Conservation (phyloP, 305 asterid species). For the Solanum chacoense region DNA sequence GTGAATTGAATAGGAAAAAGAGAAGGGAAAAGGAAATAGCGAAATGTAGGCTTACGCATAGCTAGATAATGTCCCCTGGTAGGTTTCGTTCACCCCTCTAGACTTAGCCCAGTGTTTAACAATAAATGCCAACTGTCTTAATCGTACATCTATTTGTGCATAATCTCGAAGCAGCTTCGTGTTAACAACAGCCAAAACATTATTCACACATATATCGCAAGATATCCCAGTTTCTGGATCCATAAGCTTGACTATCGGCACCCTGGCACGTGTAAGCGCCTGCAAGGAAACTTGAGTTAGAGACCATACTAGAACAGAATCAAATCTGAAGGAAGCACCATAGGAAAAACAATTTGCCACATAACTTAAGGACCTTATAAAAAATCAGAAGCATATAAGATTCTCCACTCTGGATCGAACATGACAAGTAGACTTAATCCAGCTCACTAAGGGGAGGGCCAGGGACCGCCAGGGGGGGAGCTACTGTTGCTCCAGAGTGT, state of each 20-base stretch:
- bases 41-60: conserved; percentile 64
- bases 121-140: conserved; percentile 81
- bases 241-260: conserved; percentile 94
- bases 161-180: conserved; percentile 87
- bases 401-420: background rate
- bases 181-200: conserved; percentile 80
- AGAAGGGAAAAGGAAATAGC: background rate
- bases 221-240: conserved; percentile 88
- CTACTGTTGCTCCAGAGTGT: too few species aligned
- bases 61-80: conserved; percentile 92
- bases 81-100: conserved; percentile 83
- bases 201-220: conserved; percentile 87
- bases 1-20: background rate
- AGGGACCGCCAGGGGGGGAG: background rate
- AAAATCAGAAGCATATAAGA: background rate
- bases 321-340: background rate
- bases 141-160: conserved; percentile 68
- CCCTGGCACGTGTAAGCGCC: conserved; percentile 96
- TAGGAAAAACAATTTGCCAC: background rate
- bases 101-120: conserved; percentile 97
- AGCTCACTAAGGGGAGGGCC: background rate
- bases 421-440: background rate
- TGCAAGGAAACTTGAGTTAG: conserved; percentile 20
- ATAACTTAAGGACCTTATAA: background rate
- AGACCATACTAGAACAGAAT: background rate